phyloP scores from a whole-genome alignment of 148 eudicot genomes.

The Rhododendron henanense region DNA sequence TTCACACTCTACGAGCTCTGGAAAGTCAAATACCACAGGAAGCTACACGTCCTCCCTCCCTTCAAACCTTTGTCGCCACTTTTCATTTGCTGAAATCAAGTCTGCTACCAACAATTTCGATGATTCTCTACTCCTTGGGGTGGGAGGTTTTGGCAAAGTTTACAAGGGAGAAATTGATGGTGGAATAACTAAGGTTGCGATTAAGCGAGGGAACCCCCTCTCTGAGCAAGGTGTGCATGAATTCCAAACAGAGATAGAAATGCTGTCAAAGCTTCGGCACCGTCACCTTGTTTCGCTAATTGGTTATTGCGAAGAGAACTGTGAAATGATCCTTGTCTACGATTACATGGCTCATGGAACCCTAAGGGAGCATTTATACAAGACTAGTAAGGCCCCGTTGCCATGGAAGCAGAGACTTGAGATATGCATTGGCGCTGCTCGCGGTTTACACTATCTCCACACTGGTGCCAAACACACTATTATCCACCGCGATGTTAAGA shows the following conservation, averaged over 20 bases:
- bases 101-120: slow-evolving; percentile 90
- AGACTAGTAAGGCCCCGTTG: slow-evolving; percentile 82
- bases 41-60: slow-evolving; percentile 89
- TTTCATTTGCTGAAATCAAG: slow-evolving; percentile 83
- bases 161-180: slow-evolving; percentile 85
- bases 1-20: slow-evolving; percentile 79
- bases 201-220: slow-evolving; percentile 84
- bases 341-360: slow-evolving; percentile 96
- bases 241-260: slow-evolving; percentile 94
- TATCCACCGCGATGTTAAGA: slow-evolving; percentile 95
- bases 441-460: slow-evolving; percentile 93
- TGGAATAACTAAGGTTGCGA: slow-evolving; percentile 72
- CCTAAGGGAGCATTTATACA: slow-evolving; percentile 92
- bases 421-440: slow-evolving; percentile 92
- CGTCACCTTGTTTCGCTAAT: slow-evolving; percentile 90
- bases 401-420: slow-evolving; percentile 97
- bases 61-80: slow-evolving; percentile 85
- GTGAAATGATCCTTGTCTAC: slow-evolving; percentile 90
- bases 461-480: slow-evolving; percentile 94
- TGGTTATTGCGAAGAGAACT: slow-evolving; percentile 92
- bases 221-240: slow-evolving; percentile 93
- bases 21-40: slow-evolving; percentile 76
- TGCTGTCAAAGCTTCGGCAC: slow-evolving; percentile 96
- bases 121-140: slow-evolving; percentile 81
- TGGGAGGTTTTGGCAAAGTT: slow-evolving; percentile 96